Evolutionary conservation across 108 stramenopile genomes (phyloP), one percentile per base, ranked within the genome.

Genomic region (Pseudonitzschia pungens): DNA sequence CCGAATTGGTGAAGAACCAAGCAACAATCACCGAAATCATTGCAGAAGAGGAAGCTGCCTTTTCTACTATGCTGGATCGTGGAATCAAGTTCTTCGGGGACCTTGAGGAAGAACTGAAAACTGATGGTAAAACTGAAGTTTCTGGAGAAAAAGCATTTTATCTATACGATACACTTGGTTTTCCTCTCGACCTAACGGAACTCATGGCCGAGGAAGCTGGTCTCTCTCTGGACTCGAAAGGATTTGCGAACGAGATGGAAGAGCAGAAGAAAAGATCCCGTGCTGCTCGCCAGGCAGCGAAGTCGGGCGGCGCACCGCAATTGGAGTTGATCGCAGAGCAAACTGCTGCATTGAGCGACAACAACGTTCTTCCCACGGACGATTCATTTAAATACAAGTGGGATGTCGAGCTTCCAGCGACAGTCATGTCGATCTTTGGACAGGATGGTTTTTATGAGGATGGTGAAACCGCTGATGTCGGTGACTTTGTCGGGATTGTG

Each of bases 151-250:
- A 93, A 71, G 97, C 97, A 31, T 96, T 96, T 85, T 92, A 92
- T 72, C 76, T 99, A 45, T 99, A 98, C 75, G 90, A 96, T 60
- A 94, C 98, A 4, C 89, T 98, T 72, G 99, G 99, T 54, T 99
- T 99, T 74, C 99, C 99, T 0, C 70, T 98, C 54, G 99, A 99
- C 70, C 87, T 99, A 78, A 98, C 98, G 3, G 87, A 95, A 77
- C 89, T 96, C 41, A 98, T 99, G 99, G 99, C 99, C 0, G 91
- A 92, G 74, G 98, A 99, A 80, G 86, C 89, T 36, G 96, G 96
- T 10, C 82, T 98, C 71, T 82, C 69, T 20, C 83, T 99, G 0
- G 98, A 99, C 65, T 83, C 72, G 68, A 76, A 86, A 21, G 97
- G 97, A 40, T 99, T 98, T 75, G 74, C 89, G 20, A 59, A 74